These are phyloP conservation scores for Nannizzia gypsea DNA, from an alignment of 2,329 filamentous ascomycete species.

Conservation along the genomic window DNA sequence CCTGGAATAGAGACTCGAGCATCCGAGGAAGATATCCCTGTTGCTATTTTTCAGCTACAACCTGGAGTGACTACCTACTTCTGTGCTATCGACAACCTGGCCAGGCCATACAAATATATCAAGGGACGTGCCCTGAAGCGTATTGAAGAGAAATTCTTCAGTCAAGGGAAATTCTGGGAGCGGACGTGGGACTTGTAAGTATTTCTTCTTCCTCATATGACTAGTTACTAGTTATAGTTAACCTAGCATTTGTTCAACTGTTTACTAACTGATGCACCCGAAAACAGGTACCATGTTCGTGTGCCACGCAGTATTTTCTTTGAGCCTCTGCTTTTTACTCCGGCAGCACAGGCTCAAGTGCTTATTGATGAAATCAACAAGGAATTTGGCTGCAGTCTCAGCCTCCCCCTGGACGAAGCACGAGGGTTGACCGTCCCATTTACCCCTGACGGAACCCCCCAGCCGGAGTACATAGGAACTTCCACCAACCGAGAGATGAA, in stretches of 20 bases:
- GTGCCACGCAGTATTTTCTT: conserved; percentile 36
- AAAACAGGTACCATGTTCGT: conserved; percentile 54
- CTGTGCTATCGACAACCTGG: conserved; percentile 29
- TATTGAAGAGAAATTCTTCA: conserved; percentile 32
- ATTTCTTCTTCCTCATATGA: neutral
- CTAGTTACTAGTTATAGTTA: too few species aligned
- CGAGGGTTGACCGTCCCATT: conserved; percentile 53
- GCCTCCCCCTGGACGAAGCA: conserved; percentile 45
- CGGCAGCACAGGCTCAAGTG: conserved; percentile 51
- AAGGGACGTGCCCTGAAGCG: conserved; percentile 21
- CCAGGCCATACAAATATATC: conserved; percentile 35
- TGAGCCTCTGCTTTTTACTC: conserved; percentile 55
- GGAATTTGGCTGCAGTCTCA: conserved; percentile 39
- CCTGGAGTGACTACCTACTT: conserved; percentile 20
- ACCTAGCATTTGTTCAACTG: too few species aligned
- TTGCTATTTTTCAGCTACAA: neutral
- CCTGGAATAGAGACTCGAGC: too few species aligned
- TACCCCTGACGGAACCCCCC: conserved; percentile 45
- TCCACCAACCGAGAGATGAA: conserved; percentile 38
- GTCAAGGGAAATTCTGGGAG: conserved; percentile 36
- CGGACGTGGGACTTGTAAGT: conserved; percentile 68
- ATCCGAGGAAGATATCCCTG: too few species aligned
- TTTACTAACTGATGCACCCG: conserved; percentile 10
- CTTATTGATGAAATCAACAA: conserved; percentile 56
- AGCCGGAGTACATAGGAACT: conserved; percentile 56